Evolutionary conservation across 257 asterid species (phyloP).

Genomic region (Solanum sejunctum): DNA sequence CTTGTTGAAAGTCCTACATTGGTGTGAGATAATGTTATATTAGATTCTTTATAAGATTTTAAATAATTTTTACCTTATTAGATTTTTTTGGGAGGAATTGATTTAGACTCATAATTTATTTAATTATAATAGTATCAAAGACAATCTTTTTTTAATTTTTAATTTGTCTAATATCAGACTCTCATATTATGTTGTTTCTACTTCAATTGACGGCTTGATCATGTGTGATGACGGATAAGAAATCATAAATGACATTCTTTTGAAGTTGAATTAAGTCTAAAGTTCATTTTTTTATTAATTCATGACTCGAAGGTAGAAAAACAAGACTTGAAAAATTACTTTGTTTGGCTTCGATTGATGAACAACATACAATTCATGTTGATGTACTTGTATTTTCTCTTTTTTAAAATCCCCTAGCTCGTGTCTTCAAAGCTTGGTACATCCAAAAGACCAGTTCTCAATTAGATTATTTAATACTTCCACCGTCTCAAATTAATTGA

Average conservation of each 20-base stretch:
- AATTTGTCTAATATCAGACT: neutral
- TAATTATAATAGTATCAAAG: neutral
- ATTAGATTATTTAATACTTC: neutral
- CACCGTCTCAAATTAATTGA: no score
- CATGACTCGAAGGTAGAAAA: neutral
- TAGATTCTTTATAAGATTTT: neutral
- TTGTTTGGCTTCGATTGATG: no score
- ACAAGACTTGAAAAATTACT: no score
- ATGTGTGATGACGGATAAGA: neutral
- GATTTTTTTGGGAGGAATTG: rapidly evolving
- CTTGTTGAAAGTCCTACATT: neutral
- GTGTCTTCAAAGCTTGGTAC: neutral
- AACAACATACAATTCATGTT: neutral
- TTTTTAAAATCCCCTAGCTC: no score
- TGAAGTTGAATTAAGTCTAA: neutral
- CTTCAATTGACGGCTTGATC: neutral
- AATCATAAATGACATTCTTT: neutral
- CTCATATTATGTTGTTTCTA: neutral
- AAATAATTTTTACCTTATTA: neutral
- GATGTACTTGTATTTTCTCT: neutral
- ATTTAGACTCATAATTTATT: neutral
- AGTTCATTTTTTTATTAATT: neutral
- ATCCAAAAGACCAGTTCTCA: neutral
- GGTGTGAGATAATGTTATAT: neutral
- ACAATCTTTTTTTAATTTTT: neutral